Base-by-base conservation (phyloP, 306 rosid genomes). In the Acacia acuminata region DNA sequence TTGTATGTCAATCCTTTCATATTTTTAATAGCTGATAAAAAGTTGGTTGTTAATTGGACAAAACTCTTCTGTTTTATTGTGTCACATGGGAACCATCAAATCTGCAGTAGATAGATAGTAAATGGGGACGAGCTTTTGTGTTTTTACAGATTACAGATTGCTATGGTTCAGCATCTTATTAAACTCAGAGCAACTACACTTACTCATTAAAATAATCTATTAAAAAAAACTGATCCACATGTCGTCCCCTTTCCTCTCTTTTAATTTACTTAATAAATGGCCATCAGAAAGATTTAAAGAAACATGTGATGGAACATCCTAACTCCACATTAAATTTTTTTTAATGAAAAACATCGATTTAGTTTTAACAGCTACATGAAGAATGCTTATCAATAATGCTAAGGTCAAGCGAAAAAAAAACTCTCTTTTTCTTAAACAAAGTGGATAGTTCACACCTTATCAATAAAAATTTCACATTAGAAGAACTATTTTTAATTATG, bases 51-150 rank as follows among this genome's bases (percentile, higher is more conserved):
- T 5, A 14, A 15, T 27, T 7, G 7, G 42, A 64, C 42, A 14
- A 64, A 27, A 27, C 36, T 22, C 7, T 25, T 61, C 42, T 30
- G 10, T 7, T 64, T 14, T 30, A 30, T 30, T 64, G 42, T 14
- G 22, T 30, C 42, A 30, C 11, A 30, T 64, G 42, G 70, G 38
- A 17, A 79, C 77, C 43, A 75, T 75, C 71, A 79, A 71, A 70
- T 10, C 38, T 58, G 64, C 71, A 51, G 58, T 3, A 73, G 73
- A 64, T 2, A 65, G 71, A 47, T 15, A 70, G 84, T 66, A 58
- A 40, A 51, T 68, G 51, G 74, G 24, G 66, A 73, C 85, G 77
- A 45, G 76, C 38, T 55, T 44, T 75, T 79, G 88, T 83, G 77
- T 78, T 63, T 45, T 53, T 64, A 34, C 53, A 60, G 10, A 64